Base-by-base conservation (phyloP, 208 protist genomes). In the Acanthamoeba castellanii region DNA sequence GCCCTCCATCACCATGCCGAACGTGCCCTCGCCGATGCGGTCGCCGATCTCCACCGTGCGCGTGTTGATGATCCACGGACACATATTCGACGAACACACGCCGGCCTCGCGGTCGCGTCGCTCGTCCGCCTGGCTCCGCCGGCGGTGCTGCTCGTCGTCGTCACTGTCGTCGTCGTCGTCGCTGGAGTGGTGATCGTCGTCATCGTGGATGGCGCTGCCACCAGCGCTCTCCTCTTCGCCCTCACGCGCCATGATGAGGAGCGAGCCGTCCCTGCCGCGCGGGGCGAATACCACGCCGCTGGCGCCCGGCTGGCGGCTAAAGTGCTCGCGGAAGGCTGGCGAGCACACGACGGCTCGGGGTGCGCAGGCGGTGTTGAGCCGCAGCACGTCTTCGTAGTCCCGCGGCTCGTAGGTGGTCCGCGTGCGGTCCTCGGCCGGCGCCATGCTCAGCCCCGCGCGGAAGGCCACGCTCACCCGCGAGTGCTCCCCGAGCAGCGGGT, bases 31-130 rank as follows among this genome's bases (percentile, higher is more conserved):
- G 34, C 70, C 70, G 32, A 78, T 45, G 9, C 34, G 37, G 6
- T 47, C 34, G 9, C 70, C 70, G 70, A 78, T 59, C 55, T 59
- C 55, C 55, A 59, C 55, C 20, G 55, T 59, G 55, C 55, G 55
- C 55, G 55, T 59, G 55, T 59, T 59, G 70, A 78, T 78, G 70
- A 78, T 78, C 70, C 70, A 78, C 70, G 66, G 66, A 2, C 66
- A 74, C 66, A 37, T 37, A 30, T 74, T 42, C 8, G 66, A 74
- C 66, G 66, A 74, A 32, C 66, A 74, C 55, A 59, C 55, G 16
- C 32, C 68, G 11, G 68, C 68, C 32, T 74, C 68, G 32, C 32
- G 30, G 25, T 74, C 30, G n/a, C 68, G 30, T 27, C 42, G 37
- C 42, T 84, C 18, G 14, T 52, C 34, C 74, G 25, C 16, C 14